phyloP scores from a whole-genome alignment of 805 yeast genomes.

The Candida corydali region DNA sequence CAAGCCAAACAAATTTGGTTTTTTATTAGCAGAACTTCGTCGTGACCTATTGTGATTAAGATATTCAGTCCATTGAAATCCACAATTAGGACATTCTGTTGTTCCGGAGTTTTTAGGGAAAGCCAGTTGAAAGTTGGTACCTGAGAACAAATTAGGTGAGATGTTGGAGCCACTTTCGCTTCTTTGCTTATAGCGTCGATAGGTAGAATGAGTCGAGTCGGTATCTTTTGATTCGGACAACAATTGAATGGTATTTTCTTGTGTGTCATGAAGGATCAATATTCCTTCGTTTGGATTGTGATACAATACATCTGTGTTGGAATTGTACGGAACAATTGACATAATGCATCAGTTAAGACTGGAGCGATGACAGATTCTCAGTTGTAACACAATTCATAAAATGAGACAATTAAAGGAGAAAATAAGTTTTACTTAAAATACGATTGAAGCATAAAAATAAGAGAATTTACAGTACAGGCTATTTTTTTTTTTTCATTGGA shows the following conservation, averaged over 20 bases:
- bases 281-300: slow-evolving; percentile 34
- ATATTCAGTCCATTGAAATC: slow-evolving; percentile 21
- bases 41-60: slow-evolving; percentile 1
- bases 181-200: neutral
- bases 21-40: neutral
- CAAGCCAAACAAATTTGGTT: neutral
- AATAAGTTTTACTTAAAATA: too few species aligned
- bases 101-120: slow-evolving; percentile 3
- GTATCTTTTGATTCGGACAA: slow-evolving; percentile 12
- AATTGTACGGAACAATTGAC: slow-evolving; percentile 38
- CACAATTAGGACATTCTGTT: slow-evolving; percentile 27
- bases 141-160: neutral
- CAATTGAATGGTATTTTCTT: slow-evolving; percentile 25
- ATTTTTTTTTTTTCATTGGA: too few species aligned
- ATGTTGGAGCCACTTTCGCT: neutral
- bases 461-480: too few species aligned
- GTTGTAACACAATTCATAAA: slow-evolving; percentile 2
- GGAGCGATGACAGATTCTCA: neutral
- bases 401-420: too few species aligned
- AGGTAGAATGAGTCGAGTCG: neutral
- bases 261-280: slow-evolving; percentile 31
- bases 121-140: neutral
- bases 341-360: slow-evolving; percentile 12
- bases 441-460: too few species aligned
- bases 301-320: slow-evolving; percentile 25